These are phyloP conservation scores for Chara braunii DNA, from an alignment of 139 green algal genomes.

Conservation along the genomic window DNA sequence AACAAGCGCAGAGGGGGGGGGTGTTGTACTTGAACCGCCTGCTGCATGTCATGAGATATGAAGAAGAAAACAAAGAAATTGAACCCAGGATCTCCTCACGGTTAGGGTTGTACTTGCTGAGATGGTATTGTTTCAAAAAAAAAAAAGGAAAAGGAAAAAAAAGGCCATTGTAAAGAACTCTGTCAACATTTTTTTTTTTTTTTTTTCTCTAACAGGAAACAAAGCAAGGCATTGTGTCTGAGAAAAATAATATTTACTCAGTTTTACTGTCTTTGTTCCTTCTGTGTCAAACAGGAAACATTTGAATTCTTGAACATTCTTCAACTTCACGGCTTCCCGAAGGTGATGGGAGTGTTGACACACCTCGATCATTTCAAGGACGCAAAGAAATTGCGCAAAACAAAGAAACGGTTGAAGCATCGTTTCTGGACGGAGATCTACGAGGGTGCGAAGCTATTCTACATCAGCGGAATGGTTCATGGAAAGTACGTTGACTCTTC, in stretches of 20 bases:
- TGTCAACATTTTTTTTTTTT: no score
- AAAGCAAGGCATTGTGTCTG: no score
- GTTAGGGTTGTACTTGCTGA: no score
- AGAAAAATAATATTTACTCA: background rate
- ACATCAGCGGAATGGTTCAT: slow-evolving; percentile 71
- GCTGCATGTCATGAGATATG: no score
- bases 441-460: slow-evolving; percentile 97
- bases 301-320: slow-evolving; percentile 98
- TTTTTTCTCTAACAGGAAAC: no score
- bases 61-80: no score
- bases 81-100: no score
- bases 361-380: slow-evolving; percentile 92
- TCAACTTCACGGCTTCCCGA: slow-evolving; percentile 82
- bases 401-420: slow-evolving; percentile 88
- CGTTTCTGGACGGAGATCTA: slow-evolving; percentile 97
- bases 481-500: slow-evolving; percentile 7
- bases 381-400: slow-evolving; percentile 72
- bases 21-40: no score
- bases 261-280: background rate
- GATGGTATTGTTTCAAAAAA: no score
- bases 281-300: slow-evolving; percentile 65
- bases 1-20: no score
- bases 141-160: no score
- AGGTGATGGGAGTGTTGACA: slow-evolving; percentile 98
- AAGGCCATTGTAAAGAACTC: no score